phyloP scores from a whole-genome alignment of 192 early-diverging fungal species.

The Coemansia sp. region DNA sequence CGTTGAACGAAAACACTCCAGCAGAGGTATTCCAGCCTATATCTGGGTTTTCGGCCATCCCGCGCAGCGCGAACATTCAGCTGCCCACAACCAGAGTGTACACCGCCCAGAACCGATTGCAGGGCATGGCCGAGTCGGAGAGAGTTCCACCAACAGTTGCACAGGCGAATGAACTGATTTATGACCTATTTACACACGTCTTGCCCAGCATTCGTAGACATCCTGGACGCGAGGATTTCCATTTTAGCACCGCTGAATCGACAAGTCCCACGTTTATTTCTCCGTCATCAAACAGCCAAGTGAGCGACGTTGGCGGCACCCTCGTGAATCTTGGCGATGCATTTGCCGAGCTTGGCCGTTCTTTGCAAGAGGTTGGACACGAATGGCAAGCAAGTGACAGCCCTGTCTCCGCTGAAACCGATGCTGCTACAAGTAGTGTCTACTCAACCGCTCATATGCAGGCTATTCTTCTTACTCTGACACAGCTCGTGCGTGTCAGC shows the following conservation, averaged over 20 bases:
- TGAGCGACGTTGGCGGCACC: slow-evolving; percentile 20
- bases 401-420: not conserved
- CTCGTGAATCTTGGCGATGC: slow-evolving; percentile 38
- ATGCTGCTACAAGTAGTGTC: not conserved
- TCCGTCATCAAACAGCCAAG: slow-evolving; percentile 11
- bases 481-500: slow-evolving; percentile 14
- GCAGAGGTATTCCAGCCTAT: slow-evolving; percentile 18
- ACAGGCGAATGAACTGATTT: slow-evolving; percentile 40
- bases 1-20: slow-evolving; percentile 13
- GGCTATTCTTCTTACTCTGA: slow-evolving; percentile 12
- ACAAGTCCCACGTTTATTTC: slow-evolving; percentile 20
- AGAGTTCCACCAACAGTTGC: slow-evolving; percentile 18
- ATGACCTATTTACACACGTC: slow-evolving; percentile 25
- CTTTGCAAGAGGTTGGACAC: slow-evolving; percentile 28
- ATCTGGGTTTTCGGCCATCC: slow-evolving; percentile 19
- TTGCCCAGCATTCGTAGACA: slow-evolving; percentile 36
- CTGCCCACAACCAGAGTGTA: not conserved
- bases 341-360: slow-evolving; percentile 40
- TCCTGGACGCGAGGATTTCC: slow-evolving; percentile 23
- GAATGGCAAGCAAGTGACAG: slow-evolving; percentile 24
- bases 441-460: slow-evolving; percentile 21
- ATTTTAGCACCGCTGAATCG: slow-evolving; percentile 7
- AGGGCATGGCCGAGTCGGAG: not conserved
- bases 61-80: not conserved
- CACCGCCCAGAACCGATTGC: not conserved